Evolutionary conservation across 306 rosid species (phyloP), one percentile per base, ranked within the genome.

Genomic region (Cicer chorassanicum): DNA sequence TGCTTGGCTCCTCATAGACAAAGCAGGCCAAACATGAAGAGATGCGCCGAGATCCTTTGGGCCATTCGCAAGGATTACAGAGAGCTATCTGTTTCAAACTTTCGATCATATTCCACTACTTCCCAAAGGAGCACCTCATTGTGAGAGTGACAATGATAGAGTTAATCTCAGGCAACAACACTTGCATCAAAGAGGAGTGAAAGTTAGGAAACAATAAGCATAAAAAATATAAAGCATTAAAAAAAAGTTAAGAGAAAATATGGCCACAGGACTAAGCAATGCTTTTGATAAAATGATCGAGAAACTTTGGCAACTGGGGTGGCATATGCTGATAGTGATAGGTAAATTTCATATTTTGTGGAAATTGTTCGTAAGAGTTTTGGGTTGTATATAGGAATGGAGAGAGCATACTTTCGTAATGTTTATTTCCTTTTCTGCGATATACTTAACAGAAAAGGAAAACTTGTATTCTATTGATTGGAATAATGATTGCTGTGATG

Each of bases 1-100:
- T 95, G 99, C 72, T 85, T 95, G 93, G 98, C 98, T 36, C 98
- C 93, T 9, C 88, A 83, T 1, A 88, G 98, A 87, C 98, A 95
- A 77, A 87, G n/a, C 75, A 86, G 99, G 65, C 98, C 98, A 49
- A 83, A 50, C 80, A 95, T 95, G 99, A 89, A 88, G 84, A 89
- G 79, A 68, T 92, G 99, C 67, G 98, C 90, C 0, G 98, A 95
- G 91, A 77, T 95, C 66, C 96, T 95, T 40, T 95, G 99, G 98
- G 49, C 90, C 48, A 95, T 95, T 78, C 96, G 99, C 62, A 95
- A 90, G 86, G 97, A 92, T 69, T 82, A 85, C 75, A 82, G 88
- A 72, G 96, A 88, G 77, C 39, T 82, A 21, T 60, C 87, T 62
- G 88, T 83, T 79, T 57, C 86, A 12, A 88, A 89, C 69, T 77